Evolutionary conservation across 2,329 filamentous ascomycete species (phyloP).

Genomic region (Pseudonectria buxi): DNA sequence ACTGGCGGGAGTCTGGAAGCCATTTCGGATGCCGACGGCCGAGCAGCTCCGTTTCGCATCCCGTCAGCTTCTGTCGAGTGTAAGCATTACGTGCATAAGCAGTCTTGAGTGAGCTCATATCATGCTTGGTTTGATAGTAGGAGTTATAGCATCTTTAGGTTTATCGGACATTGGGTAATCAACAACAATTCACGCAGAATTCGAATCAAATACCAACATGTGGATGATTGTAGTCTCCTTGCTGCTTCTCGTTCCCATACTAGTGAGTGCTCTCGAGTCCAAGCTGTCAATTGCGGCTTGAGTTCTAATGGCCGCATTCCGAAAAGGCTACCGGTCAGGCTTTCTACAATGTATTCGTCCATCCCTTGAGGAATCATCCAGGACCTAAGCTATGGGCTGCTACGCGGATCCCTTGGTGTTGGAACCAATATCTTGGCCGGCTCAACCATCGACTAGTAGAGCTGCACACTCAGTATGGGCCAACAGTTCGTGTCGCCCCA

Average conservation of each 20-base stretch:
- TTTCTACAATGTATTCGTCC: constrained; percentile 9
- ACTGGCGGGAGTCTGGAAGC: neutral
- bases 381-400: constrained; percentile 12
- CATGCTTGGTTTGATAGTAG: too few species aligned
- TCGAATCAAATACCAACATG: neutral
- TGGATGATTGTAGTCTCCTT: neutral
- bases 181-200: too few species aligned
- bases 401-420: constrained; percentile 13
- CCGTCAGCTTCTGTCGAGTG: neutral
- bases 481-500: constrained; percentile 11
- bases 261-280: too few species aligned
- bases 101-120: too few species aligned
- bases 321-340: neutral
- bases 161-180: too few species aligned
- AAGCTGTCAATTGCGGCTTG: neutral
- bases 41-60: constrained; percentile 10
- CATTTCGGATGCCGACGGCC: constrained; percentile 12
- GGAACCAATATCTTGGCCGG: constrained; percentile 11
- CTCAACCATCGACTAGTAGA: constrained; percentile 11
- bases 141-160: too few species aligned
- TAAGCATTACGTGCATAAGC: too few species aligned
- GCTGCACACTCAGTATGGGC: constrained; percentile 10
- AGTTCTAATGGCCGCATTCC: neutral
- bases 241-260: neutral
- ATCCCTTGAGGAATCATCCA: constrained; percentile 8